Evolutionary conservation across 352 stramenopile genomes (phyloP), one percentile per base, ranked within the genome.

Genomic region (Pythium diclinum): DNA sequence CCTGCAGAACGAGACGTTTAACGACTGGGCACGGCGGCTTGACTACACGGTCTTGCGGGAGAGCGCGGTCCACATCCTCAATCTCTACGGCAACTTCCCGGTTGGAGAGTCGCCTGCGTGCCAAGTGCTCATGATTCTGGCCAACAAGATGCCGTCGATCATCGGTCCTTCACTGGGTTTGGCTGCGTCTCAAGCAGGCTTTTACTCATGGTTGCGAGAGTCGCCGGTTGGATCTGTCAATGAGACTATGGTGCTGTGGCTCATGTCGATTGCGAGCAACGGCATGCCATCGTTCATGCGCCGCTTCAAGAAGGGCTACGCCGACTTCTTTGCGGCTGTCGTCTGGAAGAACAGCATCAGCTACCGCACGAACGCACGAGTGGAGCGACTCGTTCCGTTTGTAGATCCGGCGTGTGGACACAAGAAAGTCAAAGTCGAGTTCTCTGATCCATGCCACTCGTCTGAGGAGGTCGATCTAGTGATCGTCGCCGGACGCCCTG

Each of bases 61-160:
- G 30, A 30, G 32, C 32, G 53, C 33, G 10, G 53, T 30, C 9
- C 53, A 48, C 16, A 47, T 59, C n/a, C 33, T 59, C 32, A 5
- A 32, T 47, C 58, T 64, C 14, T 64, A 58, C 58, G 58, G 46
- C 46, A 54, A 53, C 47, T 57, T 57, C 32, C 30, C 58, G 0
- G 30, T 65, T 6, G 53, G 32, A 17, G 33, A 25, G 32, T 65
- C 47, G 33, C 33, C 58, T 3, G 58, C 58, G n/a, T 65, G 58
- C 34, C 58, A 57, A 3, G 58, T 65, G 58, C 33, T 65, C 19
- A 65, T 65, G 58, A 16, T 65, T 3, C 33, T 65, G 25, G 58
- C 58, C 32, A 65, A 65, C 58, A 65, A 65, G 21, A 58, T 65
- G 58, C 58, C 58, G 21, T 57, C 58, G 11, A 57, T 65, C 32